These are phyloP conservation scores for Diplocarpon rosae DNA, from an alignment of 2,329 filamentous ascomycete species.

Conservation along the genomic window DNA sequence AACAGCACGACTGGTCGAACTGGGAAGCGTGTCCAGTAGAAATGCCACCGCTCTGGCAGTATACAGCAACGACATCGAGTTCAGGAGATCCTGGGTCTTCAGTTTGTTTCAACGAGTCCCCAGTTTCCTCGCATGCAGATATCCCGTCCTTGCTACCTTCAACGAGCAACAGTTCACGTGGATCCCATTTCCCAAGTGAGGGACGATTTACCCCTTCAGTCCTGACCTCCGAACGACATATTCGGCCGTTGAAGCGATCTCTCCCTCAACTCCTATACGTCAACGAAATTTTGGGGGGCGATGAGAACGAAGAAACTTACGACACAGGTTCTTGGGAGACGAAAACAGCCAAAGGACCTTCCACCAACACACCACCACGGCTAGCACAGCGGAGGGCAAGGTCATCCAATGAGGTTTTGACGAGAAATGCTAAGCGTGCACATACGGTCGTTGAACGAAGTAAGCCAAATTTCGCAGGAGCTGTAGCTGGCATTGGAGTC, in stretches of 20 bases:
- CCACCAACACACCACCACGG: not conserved
- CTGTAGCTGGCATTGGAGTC: not conserved
- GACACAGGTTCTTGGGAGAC: conserved; percentile 2
- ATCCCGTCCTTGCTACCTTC: not conserved
- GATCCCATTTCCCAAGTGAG: not conserved
- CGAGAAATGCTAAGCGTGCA: conserved; percentile 13
- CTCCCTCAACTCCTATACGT: not conserved
- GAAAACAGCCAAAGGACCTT: not conserved
- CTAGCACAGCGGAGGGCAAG: conserved; percentile 1
- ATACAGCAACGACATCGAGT: not conserved
- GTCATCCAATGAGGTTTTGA: conserved; percentile 5
- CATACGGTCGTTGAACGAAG: conserved; percentile 19
- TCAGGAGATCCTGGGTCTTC: not conserved
- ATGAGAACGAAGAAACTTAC: conserved; percentile 2
- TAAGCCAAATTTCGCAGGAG: not conserved
- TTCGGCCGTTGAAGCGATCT: not conserved
- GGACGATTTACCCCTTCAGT: not conserved
- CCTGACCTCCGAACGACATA: not conserved
- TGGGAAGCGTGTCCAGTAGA: not conserved
- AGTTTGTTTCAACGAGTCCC: not conserved
- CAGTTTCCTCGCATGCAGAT: not conserved
- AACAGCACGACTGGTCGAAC: conserved; percentile 1
- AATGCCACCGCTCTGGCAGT: not conserved
- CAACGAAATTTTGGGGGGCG: not conserved
- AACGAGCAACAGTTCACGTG: not conserved